phyloP scores from a whole-genome alignment of 495 filamentous ascomycete genomes.

The Baudoinia panamericana region DNA sequence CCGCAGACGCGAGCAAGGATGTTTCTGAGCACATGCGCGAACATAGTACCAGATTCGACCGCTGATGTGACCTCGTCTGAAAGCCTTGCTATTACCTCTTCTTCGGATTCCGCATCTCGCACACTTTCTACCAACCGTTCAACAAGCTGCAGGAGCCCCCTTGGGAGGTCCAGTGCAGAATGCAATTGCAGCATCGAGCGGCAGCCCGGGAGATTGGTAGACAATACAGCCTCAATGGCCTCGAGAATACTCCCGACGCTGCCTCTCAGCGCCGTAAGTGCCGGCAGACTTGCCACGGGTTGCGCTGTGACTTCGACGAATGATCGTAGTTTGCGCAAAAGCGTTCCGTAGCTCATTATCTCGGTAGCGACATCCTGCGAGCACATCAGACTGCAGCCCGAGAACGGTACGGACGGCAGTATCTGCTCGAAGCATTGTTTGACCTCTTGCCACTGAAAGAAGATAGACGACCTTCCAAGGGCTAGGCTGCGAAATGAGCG shows the following conservation, averaged over 20 bases:
- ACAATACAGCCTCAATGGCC: conserved; percentile 6
- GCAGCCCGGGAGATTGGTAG: conserved; percentile 22
- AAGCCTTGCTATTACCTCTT: conserved; percentile 53
- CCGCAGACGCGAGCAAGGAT: conserved; percentile 49
- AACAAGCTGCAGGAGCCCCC: conserved; percentile 50
- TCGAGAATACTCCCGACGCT: conserved; percentile 38
- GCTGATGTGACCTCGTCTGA: conserved; percentile 49
- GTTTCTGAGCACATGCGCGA: conserved; percentile 51
- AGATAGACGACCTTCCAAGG: conserved; percentile 65
- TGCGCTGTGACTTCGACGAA: neutral
- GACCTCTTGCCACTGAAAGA: conserved; percentile 56
- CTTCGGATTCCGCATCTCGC: conserved; percentile 45
- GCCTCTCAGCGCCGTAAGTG: conserved; percentile 48
- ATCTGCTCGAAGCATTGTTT: conserved; percentile 45
- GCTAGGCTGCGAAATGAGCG: conserved; percentile 56
- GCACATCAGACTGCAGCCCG: conserved; percentile 50
- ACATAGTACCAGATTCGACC: conserved; percentile 47
- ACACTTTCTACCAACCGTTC: conserved; percentile 44
- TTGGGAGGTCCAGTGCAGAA: conserved; percentile 46
- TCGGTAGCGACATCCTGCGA: conserved; percentile 44
- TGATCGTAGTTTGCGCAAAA: conserved; percentile 6
- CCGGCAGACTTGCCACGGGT: conserved; percentile 31
- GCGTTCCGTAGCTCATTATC: conserved; percentile 45
- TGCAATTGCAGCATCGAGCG: conserved; percentile 58
- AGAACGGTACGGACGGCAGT: conserved; percentile 44